Percentiles rank a stretch among this genome's conserved stretches.
phyloP scores from a whole-genome alignment of 2,329 filamentous ascomycete genomes.

The Onygenales sp. region DNA sequence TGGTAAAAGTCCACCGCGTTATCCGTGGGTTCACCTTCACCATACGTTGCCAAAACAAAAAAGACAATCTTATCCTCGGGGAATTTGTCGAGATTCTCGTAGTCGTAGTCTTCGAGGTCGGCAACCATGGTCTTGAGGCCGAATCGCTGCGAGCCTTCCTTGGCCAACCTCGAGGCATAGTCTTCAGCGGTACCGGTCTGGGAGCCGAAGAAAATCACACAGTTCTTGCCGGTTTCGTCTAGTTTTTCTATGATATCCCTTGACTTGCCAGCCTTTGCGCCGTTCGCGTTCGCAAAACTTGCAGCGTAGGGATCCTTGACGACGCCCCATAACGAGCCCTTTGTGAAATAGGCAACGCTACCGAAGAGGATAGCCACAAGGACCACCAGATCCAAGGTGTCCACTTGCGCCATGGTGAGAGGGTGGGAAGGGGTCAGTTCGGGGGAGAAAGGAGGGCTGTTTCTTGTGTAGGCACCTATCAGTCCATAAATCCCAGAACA shows the following conservation, averaged over 20 bases:
- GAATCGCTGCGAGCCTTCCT: conserved; percentile 94
- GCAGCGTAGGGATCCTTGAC: conserved; percentile 80
- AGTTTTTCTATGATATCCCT: conserved; percentile 92
- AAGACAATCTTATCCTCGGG: conserved; percentile 85
- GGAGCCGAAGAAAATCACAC: conserved; percentile 95
- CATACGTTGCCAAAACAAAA: conserved; percentile 95
- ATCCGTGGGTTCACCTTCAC: conserved; percentile 95
- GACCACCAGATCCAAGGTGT: conserved; percentile 90
- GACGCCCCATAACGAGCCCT: conserved; percentile 87
- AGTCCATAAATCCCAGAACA: no score
- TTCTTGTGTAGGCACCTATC: conserved; percentile 15
- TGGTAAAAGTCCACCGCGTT: conserved; percentile 99
- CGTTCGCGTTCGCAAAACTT: conserved; percentile 52
- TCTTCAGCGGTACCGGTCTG: conserved; percentile 98
- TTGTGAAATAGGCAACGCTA: conserved; percentile 93
- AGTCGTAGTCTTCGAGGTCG: conserved; percentile 96
- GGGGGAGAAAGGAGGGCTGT: conserved; percentile 5
- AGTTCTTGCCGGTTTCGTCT: conserved; percentile 93
- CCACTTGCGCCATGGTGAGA: conserved; percentile 74
- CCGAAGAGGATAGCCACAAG: conserved; percentile 75
- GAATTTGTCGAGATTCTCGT: conserved; percentile 81
- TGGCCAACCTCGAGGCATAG: conserved; percentile 89
- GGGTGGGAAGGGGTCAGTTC: no score
- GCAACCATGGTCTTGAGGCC: conserved; percentile 97
- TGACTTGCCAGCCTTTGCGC: conserved; percentile 70